Evolutionary conservation across 345 rosid species (phyloP), one percentile per base, ranked within the genome.

Genomic region (Dipteronia dyeriana): DNA sequence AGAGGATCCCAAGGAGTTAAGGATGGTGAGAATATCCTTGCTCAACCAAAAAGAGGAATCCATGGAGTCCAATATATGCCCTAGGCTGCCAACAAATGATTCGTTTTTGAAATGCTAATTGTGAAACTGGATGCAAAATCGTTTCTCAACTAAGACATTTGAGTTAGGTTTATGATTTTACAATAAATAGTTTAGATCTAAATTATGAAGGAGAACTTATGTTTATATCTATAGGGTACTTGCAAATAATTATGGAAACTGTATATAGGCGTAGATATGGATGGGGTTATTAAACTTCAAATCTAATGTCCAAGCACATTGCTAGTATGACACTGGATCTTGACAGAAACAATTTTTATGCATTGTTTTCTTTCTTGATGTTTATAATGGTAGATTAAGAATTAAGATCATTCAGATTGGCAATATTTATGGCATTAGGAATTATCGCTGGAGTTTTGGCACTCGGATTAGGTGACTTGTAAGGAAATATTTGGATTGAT

Each of bases 191-290:
- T 54, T 56, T 77, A 73, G 67, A 41, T 20, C 67, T 81, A 31
- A 70, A 56, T 71, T 65, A 43, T 41, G 47, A 71, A 67, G 49
- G 14, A 47, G 8, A 38, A 23, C 49, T 31, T 20, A 22, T 70
- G 70, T 34, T 78, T 67, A 45, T 74, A 68, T 63, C 22, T 47
- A n/a, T 71, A 60, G 64, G 79, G 64, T 54, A 57, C 17, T 74
- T 9, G 31, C 69, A 22, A 19, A 57, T 22, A 43, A 19, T 60
- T 71, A 51, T 12, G 63, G 77, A 19, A 61, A 64, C 7, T 82
- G 77, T 81, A 79, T 70, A 84, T 71, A 45, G 64, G 12, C 43
- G 45, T 74, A 76, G 39, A 79, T 72, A 61, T 47, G 67, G 65
- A 54, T 62, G 41, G 57, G 70, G 66, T 57, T 59, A 51, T 51